These are phyloP conservation scores for Aspergillus avenaceus DNA, from an alignment of 495 filamentous ascomycete genomes.

Conservation along the genomic window DNA sequence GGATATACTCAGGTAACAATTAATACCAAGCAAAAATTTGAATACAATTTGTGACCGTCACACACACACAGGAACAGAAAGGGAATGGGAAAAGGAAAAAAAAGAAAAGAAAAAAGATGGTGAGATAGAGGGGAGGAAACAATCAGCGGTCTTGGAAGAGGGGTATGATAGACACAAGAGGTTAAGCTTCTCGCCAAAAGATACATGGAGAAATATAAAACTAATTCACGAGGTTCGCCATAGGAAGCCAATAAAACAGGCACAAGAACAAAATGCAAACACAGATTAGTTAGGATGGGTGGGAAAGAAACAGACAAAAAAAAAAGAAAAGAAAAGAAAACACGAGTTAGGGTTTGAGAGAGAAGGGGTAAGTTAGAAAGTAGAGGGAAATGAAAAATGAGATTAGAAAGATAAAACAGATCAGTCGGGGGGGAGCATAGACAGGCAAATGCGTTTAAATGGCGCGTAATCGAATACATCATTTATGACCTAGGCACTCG, in stretches of 20 bases:
- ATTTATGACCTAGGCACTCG: constrained; percentile 9
- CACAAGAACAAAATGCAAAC: constrained; percentile 13
- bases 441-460: neutral
- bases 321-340: neutral
- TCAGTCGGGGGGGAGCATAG: too few species aligned
- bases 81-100: constrained; percentile 7
- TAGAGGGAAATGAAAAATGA: neutral
- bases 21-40: too few species aligned
- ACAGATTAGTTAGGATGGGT: neutral
- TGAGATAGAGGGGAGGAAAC: constrained; percentile 3
- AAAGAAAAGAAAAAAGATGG: constrained; percentile 3
- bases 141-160: constrained; percentile 9
- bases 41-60: too few species aligned
- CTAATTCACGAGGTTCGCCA: constrained; percentile 9
- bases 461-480: neutral
- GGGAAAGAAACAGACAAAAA: neutral
- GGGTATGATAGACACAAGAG: constrained; percentile 22
- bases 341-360: too few species aligned
- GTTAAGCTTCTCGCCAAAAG: constrained; percentile 12
- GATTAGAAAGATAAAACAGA: too few species aligned
- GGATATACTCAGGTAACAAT: too few species aligned
- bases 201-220: constrained; percentile 9
- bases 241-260: constrained; percentile 8
- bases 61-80: neutral
- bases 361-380: too few species aligned